Percentiles rank a stretch among this genome's conserved stretches.
These are phyloP conservation scores for Solanum dulcamara DNA, from an alignment of 257 asterid genomes.

Conservation along the genomic window DNA sequence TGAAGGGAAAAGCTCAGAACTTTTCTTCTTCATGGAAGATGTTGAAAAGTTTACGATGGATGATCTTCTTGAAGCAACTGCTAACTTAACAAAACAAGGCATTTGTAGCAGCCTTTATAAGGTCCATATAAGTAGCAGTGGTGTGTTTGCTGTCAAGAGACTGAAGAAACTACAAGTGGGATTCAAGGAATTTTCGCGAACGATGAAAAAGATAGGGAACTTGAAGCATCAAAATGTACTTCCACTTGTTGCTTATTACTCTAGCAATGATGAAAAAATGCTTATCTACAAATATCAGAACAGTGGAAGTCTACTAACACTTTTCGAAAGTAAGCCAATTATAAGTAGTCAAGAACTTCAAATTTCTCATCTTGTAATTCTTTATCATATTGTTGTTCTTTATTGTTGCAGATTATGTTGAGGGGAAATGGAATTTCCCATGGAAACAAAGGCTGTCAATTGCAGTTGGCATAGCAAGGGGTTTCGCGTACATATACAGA, in stretches of 20 bases:
- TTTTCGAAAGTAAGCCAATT: slow-evolving; percentile 28
- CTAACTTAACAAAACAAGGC: slow-evolving; percentile 19
- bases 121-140: slow-evolving; percentile 14
- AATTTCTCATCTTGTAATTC: background rate
- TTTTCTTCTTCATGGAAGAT: slow-evolving; percentile 28
- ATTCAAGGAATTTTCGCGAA: slow-evolving; percentile 18
- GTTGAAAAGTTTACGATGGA: slow-evolving; percentile 28
- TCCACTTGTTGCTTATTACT: slow-evolving; percentile 28
- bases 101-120: slow-evolving; percentile 27
- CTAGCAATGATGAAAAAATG: slow-evolving; percentile 24
- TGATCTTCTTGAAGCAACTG: slow-evolving; percentile 33
- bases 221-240: slow-evolving; percentile 38
- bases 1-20: slow-evolving; percentile 22
- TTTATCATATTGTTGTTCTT: background rate
- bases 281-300: slow-evolving; percentile 27
- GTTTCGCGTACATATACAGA: slow-evolving; percentile 20
- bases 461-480: slow-evolving; percentile 33
- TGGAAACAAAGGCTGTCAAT: slow-evolving; percentile 32
- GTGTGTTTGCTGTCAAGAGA: slow-evolving; percentile 32
- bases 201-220: slow-evolving; percentile 28
- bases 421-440: slow-evolving; percentile 24
- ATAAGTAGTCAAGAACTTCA: background rate
- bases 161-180: slow-evolving; percentile 19
- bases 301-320: slow-evolving; percentile 30
- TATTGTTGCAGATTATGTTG: slow-evolving; percentile 12